Conservation (phyloP, 495 filamentous ascomycete species). For the Chaetomium fimeti region DNA sequence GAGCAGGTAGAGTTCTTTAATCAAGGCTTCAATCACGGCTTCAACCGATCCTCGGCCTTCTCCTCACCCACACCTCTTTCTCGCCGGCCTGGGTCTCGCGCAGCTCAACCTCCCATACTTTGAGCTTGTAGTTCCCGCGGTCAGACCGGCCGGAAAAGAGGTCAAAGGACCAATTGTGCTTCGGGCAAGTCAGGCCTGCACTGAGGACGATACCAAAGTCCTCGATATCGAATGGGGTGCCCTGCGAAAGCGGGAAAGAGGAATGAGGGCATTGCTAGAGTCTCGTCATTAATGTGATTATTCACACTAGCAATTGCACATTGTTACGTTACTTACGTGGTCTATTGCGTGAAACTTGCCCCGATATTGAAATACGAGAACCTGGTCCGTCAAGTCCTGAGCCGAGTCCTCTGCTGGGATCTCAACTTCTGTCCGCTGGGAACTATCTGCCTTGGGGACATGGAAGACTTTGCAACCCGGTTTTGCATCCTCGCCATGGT, state of each 20-base stretch:
- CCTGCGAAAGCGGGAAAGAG: conserved; percentile 56
- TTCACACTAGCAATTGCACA: background rate
- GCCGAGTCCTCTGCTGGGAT: conserved; percentile 23
- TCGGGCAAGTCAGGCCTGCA: conserved; percentile 57
- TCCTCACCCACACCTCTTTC: conserved; percentile 58
- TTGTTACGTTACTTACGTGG: conserved; percentile 46
- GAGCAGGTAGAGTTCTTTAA: no score
- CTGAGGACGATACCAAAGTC: conserved; percentile 56
- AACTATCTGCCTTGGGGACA: conserved; percentile 45
- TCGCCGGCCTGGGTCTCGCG: conserved; percentile 38
- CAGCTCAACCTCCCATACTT: conserved; percentile 59
- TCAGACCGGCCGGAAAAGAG: conserved; percentile 55
- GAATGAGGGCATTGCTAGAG: conserved; percentile 61
- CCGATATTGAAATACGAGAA: conserved; percentile 57
- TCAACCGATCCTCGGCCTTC: conserved; percentile 47
- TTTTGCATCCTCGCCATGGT: conserved; percentile 29
- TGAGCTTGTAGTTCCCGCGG: conserved; percentile 57
- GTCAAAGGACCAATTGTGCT: conserved; percentile 64
- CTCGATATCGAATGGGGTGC: conserved; percentile 60
- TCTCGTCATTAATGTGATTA: background rate
- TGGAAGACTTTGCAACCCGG: conserved; percentile 57
- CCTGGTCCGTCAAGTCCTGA: conserved; percentile 54
- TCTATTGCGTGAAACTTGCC: conserved; percentile 60
- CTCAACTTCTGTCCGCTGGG: conserved; percentile 46
- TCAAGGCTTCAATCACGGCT: no score